These are phyloP conservation scores for Schoenoplectus tabernaemontani DNA, from an alignment of 202 grass and related monocot species.

Conservation along the genomic window DNA sequence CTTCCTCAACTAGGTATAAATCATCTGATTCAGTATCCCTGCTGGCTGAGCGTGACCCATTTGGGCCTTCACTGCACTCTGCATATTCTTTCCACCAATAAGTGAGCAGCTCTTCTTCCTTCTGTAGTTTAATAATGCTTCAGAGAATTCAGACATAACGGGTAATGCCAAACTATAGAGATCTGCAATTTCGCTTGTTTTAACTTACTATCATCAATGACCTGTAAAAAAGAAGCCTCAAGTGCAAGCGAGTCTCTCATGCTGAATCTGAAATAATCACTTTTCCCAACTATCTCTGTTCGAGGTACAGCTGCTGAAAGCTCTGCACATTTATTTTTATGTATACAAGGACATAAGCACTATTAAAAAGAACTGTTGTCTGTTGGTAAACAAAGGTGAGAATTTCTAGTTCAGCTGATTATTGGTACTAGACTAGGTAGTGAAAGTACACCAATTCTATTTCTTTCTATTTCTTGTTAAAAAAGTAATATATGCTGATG, in stretches of 20 bases:
- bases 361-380: neutral
- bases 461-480: neutral
- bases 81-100: conserved; percentile 98
- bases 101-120: conserved; percentile 69
- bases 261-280: conserved; percentile 93
- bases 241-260: conserved; percentile 84
- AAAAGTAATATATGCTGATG: neutral
- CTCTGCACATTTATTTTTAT: conserved; percentile 36
- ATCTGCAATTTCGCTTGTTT: neutral
- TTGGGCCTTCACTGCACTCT: conserved; percentile 83
- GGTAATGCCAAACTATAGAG: neutral
- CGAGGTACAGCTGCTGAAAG: conserved; percentile 67
- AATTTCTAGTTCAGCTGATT: neutral
- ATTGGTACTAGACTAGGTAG: neutral
- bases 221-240: conserved; percentile 93
- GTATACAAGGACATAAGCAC: neutral
- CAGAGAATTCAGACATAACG: conserved; percentile 3
- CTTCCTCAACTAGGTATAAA: conserved; percentile 79
- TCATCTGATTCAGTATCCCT: conserved; percentile 31
- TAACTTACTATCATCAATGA: conserved; percentile 4
- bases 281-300: conserved; percentile 82
- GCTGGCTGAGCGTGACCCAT: conserved; percentile 27
- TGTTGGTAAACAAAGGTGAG: neutral
- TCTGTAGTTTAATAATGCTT: conserved; percentile 43
- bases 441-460: neutral